phyloP scores from a whole-genome alignment of 192 early-diverging fungal genomes.

The Coemansia sp. region DNA sequence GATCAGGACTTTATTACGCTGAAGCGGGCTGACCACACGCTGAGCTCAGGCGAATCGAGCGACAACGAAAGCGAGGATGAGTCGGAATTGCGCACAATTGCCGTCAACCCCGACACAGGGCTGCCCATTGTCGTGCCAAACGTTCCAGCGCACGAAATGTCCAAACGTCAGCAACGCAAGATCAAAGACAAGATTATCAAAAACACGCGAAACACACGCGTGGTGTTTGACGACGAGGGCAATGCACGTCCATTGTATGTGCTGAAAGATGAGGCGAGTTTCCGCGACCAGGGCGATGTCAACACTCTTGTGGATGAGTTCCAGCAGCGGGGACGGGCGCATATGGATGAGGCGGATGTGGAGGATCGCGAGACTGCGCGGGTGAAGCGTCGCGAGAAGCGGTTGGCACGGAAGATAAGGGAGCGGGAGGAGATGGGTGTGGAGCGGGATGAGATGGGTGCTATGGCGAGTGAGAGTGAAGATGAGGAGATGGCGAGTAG shows the following conservation, averaged over 20 bases:
- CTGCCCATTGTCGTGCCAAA: constrained; percentile 45
- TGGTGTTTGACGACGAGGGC: constrained; percentile 96
- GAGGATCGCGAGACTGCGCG: constrained; percentile 72
- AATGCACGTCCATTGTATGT: constrained; percentile 71
- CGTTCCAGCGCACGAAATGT: constrained; percentile 43
- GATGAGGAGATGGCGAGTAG: constrained; percentile 9
- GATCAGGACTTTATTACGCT: constrained; percentile 84
- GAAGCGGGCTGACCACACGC: constrained; percentile 78
- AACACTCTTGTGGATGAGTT: constrained; percentile 65
- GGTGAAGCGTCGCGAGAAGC: constrained; percentile 69
- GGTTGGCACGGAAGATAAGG: constrained; percentile 64
- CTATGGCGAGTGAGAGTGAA: constrained; percentile 30
- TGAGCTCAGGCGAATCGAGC: constrained; percentile 57
- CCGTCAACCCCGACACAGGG: constrained; percentile 33
- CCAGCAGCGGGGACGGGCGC: constrained; percentile 64
- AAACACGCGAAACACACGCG: constrained; percentile 66
- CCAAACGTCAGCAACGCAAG: constrained; percentile 55
- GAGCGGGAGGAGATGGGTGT: constrained; percentile 55
- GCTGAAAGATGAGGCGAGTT: constrained; percentile 78
- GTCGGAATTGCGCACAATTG: constrained; percentile 53
- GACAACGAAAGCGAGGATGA: constrained; percentile 43
- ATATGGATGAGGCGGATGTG: constrained; percentile 76
- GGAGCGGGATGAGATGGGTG: background rate
- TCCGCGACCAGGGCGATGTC: constrained; percentile 73
- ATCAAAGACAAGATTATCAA: constrained; percentile 72